Evolutionary conservation across 1,284 basidiomycete species (phyloP), one percentile per base, ranked within the genome.

Genomic region (Tilletia caries): DNA sequence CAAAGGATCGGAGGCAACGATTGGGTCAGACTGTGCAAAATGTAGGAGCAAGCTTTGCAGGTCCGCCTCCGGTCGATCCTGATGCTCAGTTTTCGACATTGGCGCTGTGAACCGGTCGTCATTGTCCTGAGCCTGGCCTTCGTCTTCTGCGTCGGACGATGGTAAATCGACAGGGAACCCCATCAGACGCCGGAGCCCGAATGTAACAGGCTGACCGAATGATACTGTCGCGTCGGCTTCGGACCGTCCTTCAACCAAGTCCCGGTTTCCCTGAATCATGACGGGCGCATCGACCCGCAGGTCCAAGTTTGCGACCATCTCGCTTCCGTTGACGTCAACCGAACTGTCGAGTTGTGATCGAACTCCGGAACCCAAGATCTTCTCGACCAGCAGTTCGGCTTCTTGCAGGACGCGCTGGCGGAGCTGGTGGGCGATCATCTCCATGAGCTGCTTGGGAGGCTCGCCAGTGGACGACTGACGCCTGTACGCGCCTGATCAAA

Each of bases 401-500:
- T 73, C 72, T 48, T 73, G 72, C 4, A 67, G 58, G 3, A 73
- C 67, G 4, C 72, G 70, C 50, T 67, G 48, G 52, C 68, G 67
- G 18, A 73, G 58, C 64, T 71, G 72, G 48, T 66, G 23, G 20
- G 67, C 68, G 25, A 73, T 54, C 52, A 70, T 58, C 23, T 54
- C 23, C 20, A 12, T 27, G 8, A 73, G 41, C 10, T 46, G 48
- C n/a, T 65, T 48, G 10, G 64, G 67, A 1, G 70, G 8, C 29
- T 29, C 37, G 8, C 68, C 71, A n/a, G 58, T 20, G 20, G 48
- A 20, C 20, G 18, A 20, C 20, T 50, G 18, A 20, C 48, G 48
- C 20, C 48, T 50, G 48, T 20, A 20, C 48, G 48, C 20, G 48
- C 20, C 20, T 50, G 12, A 13, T 50, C 48, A n/a, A 25, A 20